Evolutionary conservation across 2,329 filamentous ascomycete genomes (phyloP), one percentile per base, ranked within the genome.

Genomic region (Dryadomyces quercus-mongolicae): DNA sequence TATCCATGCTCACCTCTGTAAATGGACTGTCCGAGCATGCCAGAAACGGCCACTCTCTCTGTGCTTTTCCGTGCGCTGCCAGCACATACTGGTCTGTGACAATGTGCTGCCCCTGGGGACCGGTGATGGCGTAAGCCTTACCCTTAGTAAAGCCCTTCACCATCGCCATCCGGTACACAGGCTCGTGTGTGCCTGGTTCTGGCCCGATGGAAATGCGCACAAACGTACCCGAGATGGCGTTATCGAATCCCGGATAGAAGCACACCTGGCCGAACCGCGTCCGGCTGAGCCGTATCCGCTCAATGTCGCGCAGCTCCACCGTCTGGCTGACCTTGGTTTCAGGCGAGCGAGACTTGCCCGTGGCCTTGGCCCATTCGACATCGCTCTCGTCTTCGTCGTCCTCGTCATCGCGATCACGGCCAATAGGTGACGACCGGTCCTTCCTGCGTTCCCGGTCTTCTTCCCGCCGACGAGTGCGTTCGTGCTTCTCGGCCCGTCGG

Each of bases 211-310:
- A 87, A 60, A 97, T 82, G 52, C 93, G 87, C 42, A 85, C 85
- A 66, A 86, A 98, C 68, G 90, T 94, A 52, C 89, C 89, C 16
- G 76, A 81, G 62, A 96, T 86, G 34, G 86, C 78, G 9, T 86
- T 73, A 54, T 95, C 87, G 61, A 98, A 96, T 4, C 85, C 85
- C 12, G 93, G 93, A 61, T 91, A 92, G 72, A 95, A 95, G 75
- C 90, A 96, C 54, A 95, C 86, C 63, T 92, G 83, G 7, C 86
- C 85, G 67, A 98, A 95, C 64, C 90, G 87, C 60, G 81, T 86
- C 58, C 93, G 82, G 51, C 91, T 88, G 56, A 98, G 80, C 55
- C 89, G 82, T 53, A 92, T 81, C 51, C 88, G 82, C 65, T 97
- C 86, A 60, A 92, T 82, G 66, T 97, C 89, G n/a, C 77, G 78